Evolutionary conservation across 129 eudicot species (phyloP), one percentile per base, ranked within the genome.

Genomic region (Chrysanthemum lavandulifolium): DNA sequence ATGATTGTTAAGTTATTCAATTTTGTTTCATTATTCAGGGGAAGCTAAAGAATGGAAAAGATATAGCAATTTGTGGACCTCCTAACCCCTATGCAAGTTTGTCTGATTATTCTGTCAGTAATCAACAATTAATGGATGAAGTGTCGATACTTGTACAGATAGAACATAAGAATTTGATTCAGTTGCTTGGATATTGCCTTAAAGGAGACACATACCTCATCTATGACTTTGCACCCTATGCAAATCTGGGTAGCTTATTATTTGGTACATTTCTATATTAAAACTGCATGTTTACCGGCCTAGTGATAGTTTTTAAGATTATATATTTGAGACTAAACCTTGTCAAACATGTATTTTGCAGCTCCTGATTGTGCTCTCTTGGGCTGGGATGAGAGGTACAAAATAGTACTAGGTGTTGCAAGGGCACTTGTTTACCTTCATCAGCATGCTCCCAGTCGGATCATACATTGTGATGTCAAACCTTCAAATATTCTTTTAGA

Each of bases 401-500:
- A 19, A 19, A 19, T 19, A 19, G 21, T 19, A 19, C 21, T 19
- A 19, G 21, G 21, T 19, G 21, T 19, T 19, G 21, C 21, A 19
- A 19, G 21, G 0, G 21, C 21, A 19, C 21, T 19, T 19, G 21
- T 19, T 19, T 19, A 19, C 21, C 21, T 19, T 19, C 21, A 19
- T 19, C 21, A 19, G 21, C 21, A 19, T 19, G 21, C 21, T 19
- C 21, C 21, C 21, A 19, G 21, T 19, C 21, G 21, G 62, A 18
- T 74, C 61, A 64, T 74, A 51, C 72, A 74, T 36, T 4, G 56
- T 64, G 15, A 51, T 64, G 62, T 74, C 3, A 52, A 6, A 1
- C 16, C 62, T 55, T 3, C 23, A n/a, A 79, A 72, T 59, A 74
- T 79, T 48, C 3, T 72, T 47, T 49, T 65, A 16, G 73, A 78